Percentiles rank a stretch among this genome's conserved stretches.
These are phyloP conservation scores for Pestalotiopsis sp. DNA, from an alignment of 2,329 filamentous ascomycete genomes.

Conservation along the genomic window DNA sequence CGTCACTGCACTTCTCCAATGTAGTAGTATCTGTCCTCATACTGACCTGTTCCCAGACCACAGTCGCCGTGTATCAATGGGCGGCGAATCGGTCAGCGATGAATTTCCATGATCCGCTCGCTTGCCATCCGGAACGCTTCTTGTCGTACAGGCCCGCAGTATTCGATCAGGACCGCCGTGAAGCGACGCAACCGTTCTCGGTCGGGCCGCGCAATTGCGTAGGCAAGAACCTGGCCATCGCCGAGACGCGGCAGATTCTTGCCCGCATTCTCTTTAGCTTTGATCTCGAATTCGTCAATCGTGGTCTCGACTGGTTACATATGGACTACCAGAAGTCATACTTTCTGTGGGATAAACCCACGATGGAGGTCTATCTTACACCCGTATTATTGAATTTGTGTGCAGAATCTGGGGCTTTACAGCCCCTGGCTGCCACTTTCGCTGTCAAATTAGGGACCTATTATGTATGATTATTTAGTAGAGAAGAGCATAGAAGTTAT, in stretches of 20 bases:
- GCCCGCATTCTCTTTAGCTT: background rate
- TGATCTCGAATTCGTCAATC: background rate
- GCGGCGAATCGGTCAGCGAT: background rate
- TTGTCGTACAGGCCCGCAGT: background rate
- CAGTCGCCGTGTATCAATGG: background rate
- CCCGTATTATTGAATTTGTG: background rate
- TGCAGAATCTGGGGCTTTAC: too few species aligned
- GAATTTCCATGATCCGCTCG: background rate
- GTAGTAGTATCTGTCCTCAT: background rate
- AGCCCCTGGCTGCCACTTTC: too few species aligned
- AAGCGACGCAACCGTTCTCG: background rate
- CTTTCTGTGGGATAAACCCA: background rate
- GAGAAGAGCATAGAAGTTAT: too few species aligned
- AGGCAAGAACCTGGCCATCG: background rate
- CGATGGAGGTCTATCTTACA: background rate
- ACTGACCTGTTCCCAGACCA: background rate
- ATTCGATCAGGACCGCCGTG: background rate
- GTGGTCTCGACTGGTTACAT: background rate
- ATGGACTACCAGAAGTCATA: conserved; percentile 12
- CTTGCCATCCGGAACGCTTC: background rate
- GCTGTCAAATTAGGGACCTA: too few species aligned
- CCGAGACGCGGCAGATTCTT: background rate
- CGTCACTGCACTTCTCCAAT: background rate
- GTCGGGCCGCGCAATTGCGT: background rate
- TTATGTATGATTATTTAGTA: too few species aligned